Conservation (phyloP, 768 basidiomycete species). For the Lentinula detonsa region DNA sequence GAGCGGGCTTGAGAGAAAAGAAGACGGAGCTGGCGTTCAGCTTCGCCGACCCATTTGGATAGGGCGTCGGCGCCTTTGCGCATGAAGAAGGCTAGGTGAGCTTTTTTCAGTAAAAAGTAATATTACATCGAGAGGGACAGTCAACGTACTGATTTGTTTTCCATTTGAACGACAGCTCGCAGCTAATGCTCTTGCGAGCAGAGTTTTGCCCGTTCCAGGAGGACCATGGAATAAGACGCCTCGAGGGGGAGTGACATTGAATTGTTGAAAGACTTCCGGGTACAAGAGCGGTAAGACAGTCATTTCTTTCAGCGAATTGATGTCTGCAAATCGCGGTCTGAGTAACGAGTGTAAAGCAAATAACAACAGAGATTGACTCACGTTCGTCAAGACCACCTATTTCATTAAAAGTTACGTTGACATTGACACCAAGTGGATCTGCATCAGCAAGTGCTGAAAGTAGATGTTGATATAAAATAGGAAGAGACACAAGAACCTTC, state of each 20-base stretch:
- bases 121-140: background rate
- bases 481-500: conserved; percentile 8
- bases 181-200: conserved; percentile 89
- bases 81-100: conserved; percentile 89
- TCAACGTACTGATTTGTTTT: conserved; percentile 73
- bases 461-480: no score
- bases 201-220: conserved; percentile 97
- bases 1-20: conserved; percentile 94
- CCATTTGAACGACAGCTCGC: conserved; percentile 86
- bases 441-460: conserved; percentile 80
- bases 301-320: conserved; percentile 99
- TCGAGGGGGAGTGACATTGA: conserved; percentile 90
- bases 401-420: conserved; percentile 92
- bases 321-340: conserved; percentile 45
- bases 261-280: conserved; percentile 93
- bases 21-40: conserved; percentile 90
- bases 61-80: conserved; percentile 97
- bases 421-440: conserved; percentile 91
- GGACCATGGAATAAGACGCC: conserved; percentile 98
- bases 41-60: conserved; percentile 99
- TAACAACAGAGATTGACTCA: conserved; percentile 26
- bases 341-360: background rate
- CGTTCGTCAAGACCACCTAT: conserved; percentile 95
- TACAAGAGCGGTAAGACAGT: conserved; percentile 92
- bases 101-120: no score